phyloP scores from a whole-genome alignment of 2,329 filamentous ascomycete genomes.

The Cladosporium velox region DNA sequence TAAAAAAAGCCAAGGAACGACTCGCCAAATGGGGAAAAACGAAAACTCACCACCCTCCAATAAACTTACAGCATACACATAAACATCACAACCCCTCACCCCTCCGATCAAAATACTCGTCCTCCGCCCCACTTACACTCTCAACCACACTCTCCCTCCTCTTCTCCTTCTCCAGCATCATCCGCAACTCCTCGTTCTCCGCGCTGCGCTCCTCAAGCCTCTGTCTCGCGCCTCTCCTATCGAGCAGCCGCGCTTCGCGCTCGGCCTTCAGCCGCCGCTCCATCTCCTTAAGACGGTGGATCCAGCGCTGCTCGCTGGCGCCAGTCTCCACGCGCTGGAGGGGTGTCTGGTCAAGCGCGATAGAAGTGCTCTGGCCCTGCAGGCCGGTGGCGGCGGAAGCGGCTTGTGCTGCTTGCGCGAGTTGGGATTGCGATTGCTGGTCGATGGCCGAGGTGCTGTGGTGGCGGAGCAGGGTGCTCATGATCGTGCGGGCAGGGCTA shows the following conservation, averaged over 20 bases:
- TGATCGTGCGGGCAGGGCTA: slow-evolving; percentile 44
- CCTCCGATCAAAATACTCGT: slow-evolving; percentile 5
- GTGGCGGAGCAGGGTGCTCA: slow-evolving; percentile 57
- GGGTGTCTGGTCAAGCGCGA: slow-evolving; percentile 37
- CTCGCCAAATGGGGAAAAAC: no score
- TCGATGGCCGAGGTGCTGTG: slow-evolving; percentile 56
- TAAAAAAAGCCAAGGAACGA: not conserved
- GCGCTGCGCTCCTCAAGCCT: slow-evolving; percentile 73
- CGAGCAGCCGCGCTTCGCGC: slow-evolving; percentile 79
- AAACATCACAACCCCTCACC: not conserved
- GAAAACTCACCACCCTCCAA: no score
- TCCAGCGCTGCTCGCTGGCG: slow-evolving; percentile 71
- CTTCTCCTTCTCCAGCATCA: slow-evolving; percentile 62
- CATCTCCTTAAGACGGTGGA: slow-evolving; percentile 80
- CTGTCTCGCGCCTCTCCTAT: slow-evolving; percentile 80
- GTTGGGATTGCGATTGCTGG: slow-evolving; percentile 30
- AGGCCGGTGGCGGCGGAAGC: slow-evolving; percentile 16
- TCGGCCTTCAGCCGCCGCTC: slow-evolving; percentile 89
- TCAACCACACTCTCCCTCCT: slow-evolving; percentile 32
- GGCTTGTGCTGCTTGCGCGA: slow-evolving; percentile 19
- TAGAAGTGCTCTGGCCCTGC: slow-evolving; percentile 46
- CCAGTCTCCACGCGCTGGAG: slow-evolving; percentile 31
- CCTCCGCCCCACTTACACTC: slow-evolving; percentile 17
- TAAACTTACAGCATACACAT: no score
- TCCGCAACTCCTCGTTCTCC: slow-evolving; percentile 71